Evolutionary conservation across 306 rosid species (phyloP).

Genomic region (Cucurbita pepo): DNA sequence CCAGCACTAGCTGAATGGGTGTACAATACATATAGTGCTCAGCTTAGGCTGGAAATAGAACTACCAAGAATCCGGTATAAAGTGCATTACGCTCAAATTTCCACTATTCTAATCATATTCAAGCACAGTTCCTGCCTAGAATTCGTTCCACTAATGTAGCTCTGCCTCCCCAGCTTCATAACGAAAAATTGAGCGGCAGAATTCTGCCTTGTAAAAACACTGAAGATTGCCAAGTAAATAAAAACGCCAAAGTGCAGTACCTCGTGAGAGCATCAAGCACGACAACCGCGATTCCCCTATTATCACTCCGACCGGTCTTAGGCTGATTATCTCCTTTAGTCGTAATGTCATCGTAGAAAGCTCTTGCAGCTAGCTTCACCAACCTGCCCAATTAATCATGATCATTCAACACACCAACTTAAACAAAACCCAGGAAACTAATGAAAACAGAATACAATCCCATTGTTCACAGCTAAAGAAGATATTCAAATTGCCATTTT

Average conservation of each 20-base stretch:
- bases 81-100: not conserved
- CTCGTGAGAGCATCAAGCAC: conserved; percentile 95
- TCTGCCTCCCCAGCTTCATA: not conserved
- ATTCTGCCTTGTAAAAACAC: not conserved
- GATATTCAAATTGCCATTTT: not conserved
- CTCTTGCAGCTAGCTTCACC: conserved; percentile 84
- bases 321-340: conserved; percentile 88
- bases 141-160: not conserved
- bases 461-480: not conserved
- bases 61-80: not conserved
- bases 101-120: not conserved
- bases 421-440: not conserved
- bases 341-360: conserved; percentile 76
- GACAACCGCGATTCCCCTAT: conserved; percentile 96
- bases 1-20: not conserved
- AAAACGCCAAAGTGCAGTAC: conserved; percentile 19
- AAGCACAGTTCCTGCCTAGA: not conserved
- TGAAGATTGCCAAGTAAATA: not conserved
- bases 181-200: not conserved
- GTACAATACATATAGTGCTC: not conserved
- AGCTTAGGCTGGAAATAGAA: not conserved
- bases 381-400: conserved; percentile 27
- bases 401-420: not conserved
- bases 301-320: conserved; percentile 77
- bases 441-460: not conserved